These are phyloP conservation scores for Shiraia bambusicola DNA, from an alignment of 2,329 filamentous ascomycete species.

Conservation along the genomic window DNA sequence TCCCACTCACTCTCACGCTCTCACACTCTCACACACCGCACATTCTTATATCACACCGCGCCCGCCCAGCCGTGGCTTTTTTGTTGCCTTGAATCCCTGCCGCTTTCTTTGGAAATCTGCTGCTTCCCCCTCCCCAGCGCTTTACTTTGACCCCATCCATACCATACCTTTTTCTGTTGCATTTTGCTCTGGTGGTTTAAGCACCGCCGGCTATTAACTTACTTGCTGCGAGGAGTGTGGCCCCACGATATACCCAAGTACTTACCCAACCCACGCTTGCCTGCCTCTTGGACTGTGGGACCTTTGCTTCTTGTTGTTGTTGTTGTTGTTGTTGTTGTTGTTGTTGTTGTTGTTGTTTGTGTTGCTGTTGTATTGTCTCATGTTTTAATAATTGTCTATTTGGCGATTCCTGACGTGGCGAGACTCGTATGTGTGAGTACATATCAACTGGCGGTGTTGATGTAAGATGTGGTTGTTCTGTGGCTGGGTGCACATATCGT, in stretches of 20 bases:
- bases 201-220: no score
- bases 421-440: constrained; percentile 9
- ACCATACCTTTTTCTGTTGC: not conserved
- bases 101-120: constrained; percentile 5
- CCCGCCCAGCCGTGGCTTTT: constrained; percentile 25
- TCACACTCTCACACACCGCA: no score
- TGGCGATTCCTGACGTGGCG: constrained; percentile 24
- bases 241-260: no score
- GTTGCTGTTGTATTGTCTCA: constrained; percentile 33
- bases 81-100: constrained; percentile 16
- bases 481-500: constrained; percentile 6
- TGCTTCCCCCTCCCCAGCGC: constrained; percentile 15
- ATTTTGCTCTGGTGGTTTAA: no score
- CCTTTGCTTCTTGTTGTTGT: no score
- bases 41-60: constrained; percentile 35
- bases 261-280: no score
- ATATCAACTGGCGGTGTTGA: constrained; percentile 13
- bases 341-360: no score
- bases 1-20: no score
- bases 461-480: constrained; percentile 11
- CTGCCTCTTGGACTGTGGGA: no score
- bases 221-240: no score
- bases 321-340: no score
- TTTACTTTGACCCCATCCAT: constrained; percentile 3
- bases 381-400: constrained; percentile 31